Evolutionary conservation across 768 basidiomycete genomes (phyloP), one percentile per base, ranked within the genome.

Genomic region (Lentinula sp.): DNA sequence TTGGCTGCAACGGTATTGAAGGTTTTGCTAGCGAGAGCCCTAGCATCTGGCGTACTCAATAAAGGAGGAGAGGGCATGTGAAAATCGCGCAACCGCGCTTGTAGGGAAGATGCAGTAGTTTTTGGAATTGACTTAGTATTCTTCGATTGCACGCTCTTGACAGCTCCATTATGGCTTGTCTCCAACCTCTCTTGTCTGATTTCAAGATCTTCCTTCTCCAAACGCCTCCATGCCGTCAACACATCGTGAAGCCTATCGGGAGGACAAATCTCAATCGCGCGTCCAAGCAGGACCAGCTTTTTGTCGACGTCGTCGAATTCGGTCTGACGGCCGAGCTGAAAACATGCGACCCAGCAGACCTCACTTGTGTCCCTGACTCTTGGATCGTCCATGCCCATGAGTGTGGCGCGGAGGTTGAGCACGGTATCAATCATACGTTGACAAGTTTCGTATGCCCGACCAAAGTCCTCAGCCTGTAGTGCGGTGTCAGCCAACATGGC

Each of bases 401-500:
- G 57, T 5, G 76, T 67, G 1, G 75, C 62, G 32, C 80, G 77
- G 51, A 93, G 71, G 15, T 74, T 69, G n/a, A 77, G 69, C 42
- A 90, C 84, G 21, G 74, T 79, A 52, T 81, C 76, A 16, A 92
- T 82, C 86, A 95, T 94, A 43, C 78, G 76, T 63, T 88, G 80
- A 68, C 81, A 85, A 48, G 84, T 84, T 61, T 88, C 87, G 65
- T 84, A 87, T 0, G 93, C 93, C 16, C 82, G 80, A 1, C 73
- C 67, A 62, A 89, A 95, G 67, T 98, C 95, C 67, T 89, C 90
- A 0, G 81, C 81, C 65, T 90, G 88, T 10, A 95, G 78, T 0
- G 95, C 94, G 2, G 93, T 86, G 62, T 93, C 92, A 9, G 88
- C 87, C 23, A 98, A 80, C 96, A 98, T 98, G 48, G 93, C 91